Base-by-base conservation (phyloP, 306 rosid species). In the Vigna radiata region DNA sequence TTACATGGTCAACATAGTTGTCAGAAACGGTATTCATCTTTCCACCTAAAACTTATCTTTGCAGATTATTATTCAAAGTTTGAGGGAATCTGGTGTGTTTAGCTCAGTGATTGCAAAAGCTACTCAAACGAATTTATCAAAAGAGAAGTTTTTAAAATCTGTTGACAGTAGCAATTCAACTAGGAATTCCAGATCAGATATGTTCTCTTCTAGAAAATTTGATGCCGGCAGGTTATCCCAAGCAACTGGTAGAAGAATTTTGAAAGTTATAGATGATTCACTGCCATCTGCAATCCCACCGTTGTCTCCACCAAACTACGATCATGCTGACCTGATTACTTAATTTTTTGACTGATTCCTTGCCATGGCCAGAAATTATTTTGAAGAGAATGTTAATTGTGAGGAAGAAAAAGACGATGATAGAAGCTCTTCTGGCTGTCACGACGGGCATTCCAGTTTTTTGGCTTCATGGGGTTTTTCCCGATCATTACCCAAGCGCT, bases 401-500 rank as follows among this genome's bases (percentile, higher is more conserved):
- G 80, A 62, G 53, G 53, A 46, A 48, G 68, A 72, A 60, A 60
- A 43, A 82, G 70, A 78, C 47, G 83, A 80, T 76, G 80, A 73
- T 69, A 61, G 85, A 81, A 83, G 73, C 88, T 61, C 72, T 68
- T 79, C 80, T 56, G 78, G 81, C 79, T 71, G 50, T 78, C 65
- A 75, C 70, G 87, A 49, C 36, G 73, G 73, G 79, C 78, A 50
- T 82, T 78, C 77, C 31, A 16, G 55, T 63, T 60, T 76, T 29
- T 82, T 47, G 75, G 73, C 79, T 80, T 73, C 77, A 18, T 69
- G 86, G 86, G 85, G 76, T 43, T 88, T 83, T 87, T 88, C 88
- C 90, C 87, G 89, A 91, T 90, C 98, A 74, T 86, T 90, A 86
- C 84, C 96, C 96, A 85, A 91, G 96, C 90, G 86, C 84, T 65